Evolutionary conservation across 2,329 filamentous ascomycete genomes (phyloP), one percentile per base, ranked within the genome.

Genomic region (Aspergillus awamori): DNA sequence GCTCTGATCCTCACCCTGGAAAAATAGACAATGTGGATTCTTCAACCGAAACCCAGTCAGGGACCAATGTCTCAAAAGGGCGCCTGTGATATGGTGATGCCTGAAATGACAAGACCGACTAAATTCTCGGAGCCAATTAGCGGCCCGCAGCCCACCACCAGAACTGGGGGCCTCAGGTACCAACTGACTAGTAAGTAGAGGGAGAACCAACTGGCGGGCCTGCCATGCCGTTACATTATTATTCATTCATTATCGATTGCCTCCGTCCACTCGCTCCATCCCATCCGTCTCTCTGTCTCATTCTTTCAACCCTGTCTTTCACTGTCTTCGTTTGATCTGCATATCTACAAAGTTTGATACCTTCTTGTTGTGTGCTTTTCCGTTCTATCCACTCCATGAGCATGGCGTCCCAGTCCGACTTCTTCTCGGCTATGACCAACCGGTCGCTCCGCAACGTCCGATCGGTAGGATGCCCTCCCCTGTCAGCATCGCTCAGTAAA

Each of bases 361-460:
- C 15, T 52, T 33, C 30, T 48, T 48, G 33, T 39, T 15, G 20
- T 60, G 36, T 30, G 41, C 39, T 45, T 53, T 38, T 43, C 30
- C 33, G 15, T 45, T 56, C 43, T 3, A 13, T 48, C 49, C 30
- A 26, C 54, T 51, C 63, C 53, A 58, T 56, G 48, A 30, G 49
- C 51, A 78, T 78, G 76, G 71, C 75, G 58, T 66, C 69, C 58
- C 67, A 73, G 52, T 72, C 65, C 64, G 71, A 74, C 53, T 72
- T 77, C 64, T 65, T 70, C 63, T 78, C 81, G 62, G 86, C 86
- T 49, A 85, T 87, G 84, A 87, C 89, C 79, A 95, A 94, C 82
- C 87, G 92, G 80, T 93, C 92, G 74, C 87, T 96, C 74, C 89
- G 92, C 67, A 89, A 87, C 72, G 93, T 97, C 81, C 93, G 92